phyloP scores from a whole-genome alignment of 2,329 filamentous ascomycete genomes.

The Coniella vitis region DNA sequence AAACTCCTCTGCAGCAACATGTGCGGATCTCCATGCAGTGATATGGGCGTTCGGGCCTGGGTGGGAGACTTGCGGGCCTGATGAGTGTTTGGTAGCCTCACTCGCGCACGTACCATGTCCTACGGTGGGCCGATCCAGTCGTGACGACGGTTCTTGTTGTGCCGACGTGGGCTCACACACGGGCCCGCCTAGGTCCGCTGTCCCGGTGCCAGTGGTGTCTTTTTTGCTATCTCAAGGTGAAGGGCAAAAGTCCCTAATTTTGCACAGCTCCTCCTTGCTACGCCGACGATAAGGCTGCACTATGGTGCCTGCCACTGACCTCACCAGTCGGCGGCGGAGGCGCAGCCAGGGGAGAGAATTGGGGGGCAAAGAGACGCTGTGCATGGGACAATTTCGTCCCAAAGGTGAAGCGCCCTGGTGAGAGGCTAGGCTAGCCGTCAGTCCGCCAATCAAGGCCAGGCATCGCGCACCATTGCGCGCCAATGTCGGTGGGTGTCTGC shows the following conservation, averaged over 20 bases:
- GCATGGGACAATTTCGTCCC: neutral
- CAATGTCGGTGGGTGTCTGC: constrained; percentile 8
- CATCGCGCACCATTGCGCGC: constrained; percentile 9
- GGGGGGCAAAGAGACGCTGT: no score
- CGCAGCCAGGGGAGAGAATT: no score
- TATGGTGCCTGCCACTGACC: constrained; percentile 4
- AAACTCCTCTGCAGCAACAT: no score
- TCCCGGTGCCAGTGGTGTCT: no score
- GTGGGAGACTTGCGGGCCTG: no score
- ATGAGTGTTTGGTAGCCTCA: neutral
- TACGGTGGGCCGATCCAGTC: neutral
- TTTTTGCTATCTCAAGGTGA: no score
- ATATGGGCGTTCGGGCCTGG: neutral
- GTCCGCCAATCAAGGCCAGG: constrained; percentile 12
- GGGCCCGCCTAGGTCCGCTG: neutral
- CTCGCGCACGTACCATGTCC: neutral
- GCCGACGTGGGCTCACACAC: neutral
- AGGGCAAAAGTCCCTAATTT: no score
- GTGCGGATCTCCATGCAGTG: neutral
- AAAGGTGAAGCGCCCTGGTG: constrained; percentile 1
- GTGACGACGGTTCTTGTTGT: neutral
- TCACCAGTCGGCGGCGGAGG: neutral
- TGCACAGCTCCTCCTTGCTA: no score
- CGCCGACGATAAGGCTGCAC: no score
- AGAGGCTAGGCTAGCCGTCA: constrained; percentile 5